Conservation (phyloP, 163 green algal genomes). For the Chlorella variabilis region DNA sequence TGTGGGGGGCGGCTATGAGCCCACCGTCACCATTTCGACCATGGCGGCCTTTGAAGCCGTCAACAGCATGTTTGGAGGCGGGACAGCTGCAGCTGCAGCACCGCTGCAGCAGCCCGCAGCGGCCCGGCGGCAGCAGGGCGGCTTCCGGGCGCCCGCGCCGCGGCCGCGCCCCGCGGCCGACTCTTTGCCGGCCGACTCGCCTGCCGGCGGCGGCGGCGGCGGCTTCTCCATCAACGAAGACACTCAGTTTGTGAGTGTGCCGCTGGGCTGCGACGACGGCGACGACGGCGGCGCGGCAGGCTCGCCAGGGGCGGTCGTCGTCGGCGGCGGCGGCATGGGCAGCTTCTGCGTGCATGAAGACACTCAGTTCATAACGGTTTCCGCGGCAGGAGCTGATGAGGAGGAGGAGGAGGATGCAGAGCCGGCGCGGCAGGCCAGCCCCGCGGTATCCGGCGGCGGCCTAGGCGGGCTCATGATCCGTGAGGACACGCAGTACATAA, state of each 20-base stretch:
- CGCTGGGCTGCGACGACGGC: not conserved
- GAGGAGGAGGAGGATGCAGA: not conserved
- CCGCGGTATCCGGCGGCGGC: not conserved
- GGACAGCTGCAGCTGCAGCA: not conserved
- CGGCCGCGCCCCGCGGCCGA: too few relatives aligned
- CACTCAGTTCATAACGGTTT: slow-evolving; percentile 37
- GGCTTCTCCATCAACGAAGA: slow-evolving; percentile 42
- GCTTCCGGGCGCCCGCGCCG: slow-evolving; percentile 6
- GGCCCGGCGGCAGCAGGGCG: slow-evolving; percentile 1
- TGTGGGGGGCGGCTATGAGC: not conserved
- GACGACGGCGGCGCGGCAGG: slow-evolving; percentile 50
- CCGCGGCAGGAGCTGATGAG: not conserved
- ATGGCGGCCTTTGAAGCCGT: slow-evolving; percentile 61
- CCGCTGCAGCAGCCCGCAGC: not conserved
- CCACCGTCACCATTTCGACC: slow-evolving; percentile 65
- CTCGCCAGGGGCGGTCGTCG: not conserved
- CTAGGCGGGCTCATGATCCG: slow-evolving; percentile 32
- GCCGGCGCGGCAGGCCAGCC: not conserved
- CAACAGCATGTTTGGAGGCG: slow-evolving; percentile 44
- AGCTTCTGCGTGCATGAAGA: slow-evolving; percentile 41
- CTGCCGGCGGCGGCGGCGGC: not conserved
- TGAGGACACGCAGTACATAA: slow-evolving; percentile 34
- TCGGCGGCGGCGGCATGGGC: not conserved
- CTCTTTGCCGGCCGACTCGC: too few relatives aligned
- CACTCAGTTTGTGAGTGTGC: slow-evolving; percentile 41